Evolutionary conservation across 169 alveolate species (phyloP), one percentile per base, ranked within the genome.

Genomic region (Eimeria praecox): DNA sequence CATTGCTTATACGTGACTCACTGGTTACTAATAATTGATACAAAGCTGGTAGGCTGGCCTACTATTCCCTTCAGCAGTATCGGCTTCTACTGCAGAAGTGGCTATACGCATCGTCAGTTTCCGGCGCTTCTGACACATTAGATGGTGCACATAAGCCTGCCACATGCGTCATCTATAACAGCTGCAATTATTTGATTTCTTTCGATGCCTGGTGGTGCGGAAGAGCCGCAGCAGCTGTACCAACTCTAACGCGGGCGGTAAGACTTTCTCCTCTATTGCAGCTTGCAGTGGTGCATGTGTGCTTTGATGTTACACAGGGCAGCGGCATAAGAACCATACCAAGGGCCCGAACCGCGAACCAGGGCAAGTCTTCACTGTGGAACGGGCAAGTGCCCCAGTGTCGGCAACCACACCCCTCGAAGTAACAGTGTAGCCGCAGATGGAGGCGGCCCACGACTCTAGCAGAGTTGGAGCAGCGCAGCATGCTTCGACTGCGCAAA

Each of bases 401-500:
- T 35, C 49, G 12, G 18, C 49, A 30, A 4, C 46, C 30, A 16
- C 80, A 69, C 4, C 80, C 0, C 24, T n/a, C 46, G n/a, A 5
- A 14, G 27, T 24, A 69, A 24, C n/a, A 69, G 80, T n/a, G 80
- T 35, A 69, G 44, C 80, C 80, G 80, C 80, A n/a, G 90, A 92
- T 92, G 95, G 91, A 92, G 83, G 95, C 83, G 16, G 95, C 88
- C 42, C 62, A 75, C 83, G 88, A 92, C 52, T 35, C 92, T 6
- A 56, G 92, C 59, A 80, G 96, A 64, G 90, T 64, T 46, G 96
- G 93, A 69, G 80, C 85, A 18, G 85, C 90, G 44, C 93, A 71
- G 87, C 92, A 82, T 69, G 59, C 96, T 30, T 75, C 96, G 69
- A 49, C 96, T n/a, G 96, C 96, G 46, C 98, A 97, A 66, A 87